Base-by-base conservation (phyloP, 768 basidiomycete genomes). In the Lactarius vividus region DNA sequence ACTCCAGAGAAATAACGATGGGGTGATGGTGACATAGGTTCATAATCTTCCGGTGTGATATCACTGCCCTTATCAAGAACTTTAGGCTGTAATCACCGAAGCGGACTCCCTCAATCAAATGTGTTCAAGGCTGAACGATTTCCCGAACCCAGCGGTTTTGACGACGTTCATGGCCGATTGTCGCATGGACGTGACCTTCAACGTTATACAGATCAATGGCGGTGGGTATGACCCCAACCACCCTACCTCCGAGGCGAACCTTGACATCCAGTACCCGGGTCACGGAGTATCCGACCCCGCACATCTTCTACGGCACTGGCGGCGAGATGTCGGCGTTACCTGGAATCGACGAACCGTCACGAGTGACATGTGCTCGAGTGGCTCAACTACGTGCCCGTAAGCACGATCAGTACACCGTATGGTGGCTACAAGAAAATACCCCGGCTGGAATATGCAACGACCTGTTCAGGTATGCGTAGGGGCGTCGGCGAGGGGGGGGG, bases 31-130 rank as follows among this genome's bases (percentile, higher is more conserved):
- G 31, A 31, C 31, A 31, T 31, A 31, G 31, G 31, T 7, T 31
- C 6, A 7, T 31, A 31, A 31, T 31, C 31, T 8, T 31, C 31
- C 31, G 7, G 31, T 31, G 31, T 8, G 31, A 31, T 31, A 8
- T 31, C 31, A 8, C 31, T 8, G 31, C 31, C 31, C 7, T 98
- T 96, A 77, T 99, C 97, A 53, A 92, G 2, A 83, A 79, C 16
- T 87, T 86, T 62, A 95, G 73, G 0, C 96, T 96, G 72, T 93
- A 83, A n/a, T 98, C 87, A 70, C 90, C 91, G 75, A 99, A 93
- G 9, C 91, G 84, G 56, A 98, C 87, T 74, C 98, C 96, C 97
- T 46, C 53, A 31, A 61, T 33, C 33, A 35, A 35, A 35, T 35
- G 33, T 11, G 10, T 9, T 37, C 37, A 9, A 4, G 37, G 37